Conservation (phyloP, 2,329 filamentous ascomycete species). For the Penicillium janthinellum region DNA sequence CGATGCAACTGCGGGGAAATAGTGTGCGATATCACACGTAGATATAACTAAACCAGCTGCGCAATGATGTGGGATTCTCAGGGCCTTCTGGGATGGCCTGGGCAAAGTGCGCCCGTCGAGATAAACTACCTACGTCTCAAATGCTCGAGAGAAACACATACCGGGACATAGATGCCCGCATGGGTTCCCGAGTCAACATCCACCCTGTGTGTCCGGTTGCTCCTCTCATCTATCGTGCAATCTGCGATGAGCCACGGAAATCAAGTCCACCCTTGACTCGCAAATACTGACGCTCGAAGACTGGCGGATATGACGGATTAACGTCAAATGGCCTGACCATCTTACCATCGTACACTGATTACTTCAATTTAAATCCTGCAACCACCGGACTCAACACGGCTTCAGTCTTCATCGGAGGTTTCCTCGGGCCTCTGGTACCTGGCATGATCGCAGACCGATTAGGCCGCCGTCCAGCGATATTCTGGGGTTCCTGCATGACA, state of each 20-base stretch:
- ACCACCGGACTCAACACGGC: conserved; percentile 59
- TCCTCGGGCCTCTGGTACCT: conserved; percentile 49
- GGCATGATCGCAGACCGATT: conserved; percentile 48
- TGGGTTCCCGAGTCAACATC: conserved; percentile 49
- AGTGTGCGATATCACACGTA: too few relatives aligned
- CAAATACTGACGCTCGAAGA: conserved; percentile 16
- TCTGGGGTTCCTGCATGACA: conserved; percentile 46
- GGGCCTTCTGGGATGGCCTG: too few relatives aligned
- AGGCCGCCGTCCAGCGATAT: conserved; percentile 49
- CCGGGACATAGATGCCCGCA: conserved; percentile 52
- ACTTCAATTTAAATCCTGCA: conserved; percentile 57
- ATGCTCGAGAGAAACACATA: conserved; percentile 42
- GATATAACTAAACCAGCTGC: neutral
- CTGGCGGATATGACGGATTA: conserved; percentile 48
- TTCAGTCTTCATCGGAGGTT: conserved; percentile 56
- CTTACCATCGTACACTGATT: conserved; percentile 57
- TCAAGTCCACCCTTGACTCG: too few relatives aligned
- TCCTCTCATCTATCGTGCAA: conserved; percentile 51
- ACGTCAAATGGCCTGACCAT: conserved; percentile 62
- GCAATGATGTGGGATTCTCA: neutral
- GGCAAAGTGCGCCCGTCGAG: neutral
- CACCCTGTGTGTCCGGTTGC: conserved; percentile 44
- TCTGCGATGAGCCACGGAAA: conserved; percentile 38
- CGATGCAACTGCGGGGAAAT: neutral
- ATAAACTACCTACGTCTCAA: conserved; percentile 2